A percentile compares a stretch with the other conserved stretches of the same genome.
phyloP scores from a whole-genome alignment of 2,329 filamentous ascomycete genomes.

The Penicillium sp. region DNA sequence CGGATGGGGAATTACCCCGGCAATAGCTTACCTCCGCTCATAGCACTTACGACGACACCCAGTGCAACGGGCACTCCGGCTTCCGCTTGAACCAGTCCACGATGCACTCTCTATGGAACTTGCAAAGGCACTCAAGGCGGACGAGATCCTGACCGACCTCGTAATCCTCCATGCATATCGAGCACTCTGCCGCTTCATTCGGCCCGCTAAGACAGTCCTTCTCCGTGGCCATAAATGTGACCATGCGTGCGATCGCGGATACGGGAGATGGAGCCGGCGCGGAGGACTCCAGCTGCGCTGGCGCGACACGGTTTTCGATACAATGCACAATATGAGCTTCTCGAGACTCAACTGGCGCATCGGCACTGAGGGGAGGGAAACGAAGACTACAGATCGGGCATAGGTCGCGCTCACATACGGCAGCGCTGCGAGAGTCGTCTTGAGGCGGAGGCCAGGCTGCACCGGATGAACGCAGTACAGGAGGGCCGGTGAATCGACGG shows the following conservation, averaged over 20 bases:
- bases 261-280: slow-evolving; percentile 24
- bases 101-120: slow-evolving; percentile 63
- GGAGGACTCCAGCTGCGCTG: slow-evolving; percentile 5
- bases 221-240: slow-evolving; percentile 57
- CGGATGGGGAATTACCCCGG: not conserved
- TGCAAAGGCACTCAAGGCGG: slow-evolving; percentile 62
- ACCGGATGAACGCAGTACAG: not conserved
- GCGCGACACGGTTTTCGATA: slow-evolving; percentile 37
- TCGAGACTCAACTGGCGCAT: slow-evolving; percentile 41
- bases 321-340: slow-evolving; percentile 48
- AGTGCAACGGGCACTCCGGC: slow-evolving; percentile 62
- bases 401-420: slow-evolving; percentile 43
- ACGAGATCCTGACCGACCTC: slow-evolving; percentile 59
- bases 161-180: slow-evolving; percentile 66
- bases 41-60: slow-evolving; percentile 29
- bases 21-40: not conserved
- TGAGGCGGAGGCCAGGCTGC: not conserved
- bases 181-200: slow-evolving; percentile 56
- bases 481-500: not conserved
- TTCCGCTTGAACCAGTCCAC: slow-evolving; percentile 60
- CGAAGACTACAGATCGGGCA: slow-evolving; percentile 47
- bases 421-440: slow-evolving; percentile 4
- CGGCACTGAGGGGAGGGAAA: slow-evolving; percentile 39
- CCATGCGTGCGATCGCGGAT: slow-evolving; percentile 37
- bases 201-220: slow-evolving; percentile 60